Evolutionary conservation across 306 rosid species (phyloP), one percentile per base, ranked within the genome.

Genomic region (Lagenaria siceraria): DNA sequence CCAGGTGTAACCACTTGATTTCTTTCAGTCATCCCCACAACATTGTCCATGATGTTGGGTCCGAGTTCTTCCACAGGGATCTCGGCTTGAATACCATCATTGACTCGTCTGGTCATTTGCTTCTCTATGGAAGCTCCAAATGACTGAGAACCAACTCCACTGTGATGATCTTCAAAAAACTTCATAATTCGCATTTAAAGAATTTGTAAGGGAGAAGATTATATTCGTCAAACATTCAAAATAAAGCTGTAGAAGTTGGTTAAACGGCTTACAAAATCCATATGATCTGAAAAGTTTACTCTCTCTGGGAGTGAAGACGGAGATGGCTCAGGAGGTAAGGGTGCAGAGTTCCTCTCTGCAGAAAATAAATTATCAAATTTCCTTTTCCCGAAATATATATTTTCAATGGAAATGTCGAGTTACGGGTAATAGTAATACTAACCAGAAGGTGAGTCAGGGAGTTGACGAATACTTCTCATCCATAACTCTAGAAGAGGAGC

Each of bases 381-480:
- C 55, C 31, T 69, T 84, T 53, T 58, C 25, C 10, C 29, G 21
- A 7, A 51, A 51, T 69, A 9, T 13, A 51, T 31, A 51, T 7
- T 36, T 19, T 22, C 38, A 49, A 22, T 17, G 48, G 19, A 15
- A 60, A 68, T 14, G 5, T 48, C 27, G 7, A 48, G 48, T 49
- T 31, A 36, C 17, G 9, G 17, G 31, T 51, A 51, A 46, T 46
- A 46, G 27, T 19, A 81, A n/a, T 61, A 77, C 88, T 82, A 56
- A 92, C 99, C 99, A 84, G 90, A 87, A 58, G 87, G 87, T 40
- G 87, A 91, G 66, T 77, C 88, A 13, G 62, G 88, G 66, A 87
- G 85, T 59, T 85, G 82, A 71, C 83, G 87, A 78, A 52, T 81
- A 81, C 87, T 88, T 84, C 83, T 89, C 72, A 66, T 82, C 97